Base-by-base conservation (phyloP, 2,329 filamentous ascomycete species). In the Aureobasidium vineae region DNA sequence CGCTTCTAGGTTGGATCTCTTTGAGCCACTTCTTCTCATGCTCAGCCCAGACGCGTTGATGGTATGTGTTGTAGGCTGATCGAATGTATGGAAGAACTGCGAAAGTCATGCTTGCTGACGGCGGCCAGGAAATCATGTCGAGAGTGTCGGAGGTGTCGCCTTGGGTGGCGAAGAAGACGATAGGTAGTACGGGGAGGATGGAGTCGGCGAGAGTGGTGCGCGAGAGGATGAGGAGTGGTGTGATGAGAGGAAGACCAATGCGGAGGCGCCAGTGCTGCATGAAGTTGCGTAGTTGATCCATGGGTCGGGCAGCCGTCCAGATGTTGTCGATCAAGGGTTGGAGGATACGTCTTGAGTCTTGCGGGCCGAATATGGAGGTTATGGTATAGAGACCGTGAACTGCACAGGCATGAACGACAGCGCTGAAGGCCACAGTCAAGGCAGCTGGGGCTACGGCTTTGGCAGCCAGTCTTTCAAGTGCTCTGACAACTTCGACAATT, bases 241-340 rank as follows among this genome's bases (percentile, higher is more conserved):
- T 88, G 67, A 93, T 89, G 7, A 90, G 79, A 1, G 88, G 86
- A 3, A 91, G 75, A 1, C 87, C 87, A 33, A 89, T 71, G 67
- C 84, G 82, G 49, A 87, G 73, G 28, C 83, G 78, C 75, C 83
- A 84, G 66, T 81, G 77, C n/a, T 75, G 71, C 23, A 74, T 69
- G 56, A 72, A 71, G 38, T 52, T 66, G 47, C 59, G 59, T 3
- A 72, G 36, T 71, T 68, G 23, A 75, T 65, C 43, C 16, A 63
- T 41, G 73, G 67, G n/a, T 70, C 70, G 64, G 71, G 75, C 75
- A 2, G 60, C 33, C 2, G 47, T 31, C 77, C 76, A 80, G 71
- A 67, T 75, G 70, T 70, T 79, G 23, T 63, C 65, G 41, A 77
- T 74, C 1, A 78, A 67, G 0, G 80, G 80, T 6, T 68, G 75